Conservation (phyloP, 208 protist species). For the Crithidia acanthocephali region DNA sequence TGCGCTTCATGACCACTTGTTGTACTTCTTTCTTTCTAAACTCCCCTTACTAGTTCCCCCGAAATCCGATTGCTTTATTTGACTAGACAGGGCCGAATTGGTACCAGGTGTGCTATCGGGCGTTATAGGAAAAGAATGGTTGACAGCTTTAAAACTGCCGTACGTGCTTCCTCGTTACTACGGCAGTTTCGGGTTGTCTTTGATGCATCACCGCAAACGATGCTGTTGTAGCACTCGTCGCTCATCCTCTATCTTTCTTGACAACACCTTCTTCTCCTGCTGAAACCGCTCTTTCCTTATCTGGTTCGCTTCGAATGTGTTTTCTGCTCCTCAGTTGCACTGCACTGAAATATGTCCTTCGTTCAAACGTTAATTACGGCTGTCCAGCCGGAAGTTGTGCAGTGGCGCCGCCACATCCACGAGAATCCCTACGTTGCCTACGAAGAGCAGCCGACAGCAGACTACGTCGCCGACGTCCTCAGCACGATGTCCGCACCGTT, state of each 20-base stretch:
- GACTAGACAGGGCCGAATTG: too few species aligned
- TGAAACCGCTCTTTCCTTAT: too few species aligned
- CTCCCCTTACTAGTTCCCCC: neutral
- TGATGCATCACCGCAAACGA: neutral
- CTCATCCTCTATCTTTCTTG: constrained; percentile 11
- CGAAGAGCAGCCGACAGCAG: constrained; percentile 72
- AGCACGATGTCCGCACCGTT: constrained; percentile 51
- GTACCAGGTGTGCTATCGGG: too few species aligned
- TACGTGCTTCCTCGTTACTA: too few species aligned
- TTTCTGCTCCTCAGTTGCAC: neutral
- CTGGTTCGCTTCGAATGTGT: too few species aligned
- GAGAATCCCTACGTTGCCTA: constrained; percentile 59
- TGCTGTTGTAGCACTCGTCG: constrained; percentile 1
- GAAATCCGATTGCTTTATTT: too few species aligned
- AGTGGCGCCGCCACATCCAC: constrained; percentile 84
- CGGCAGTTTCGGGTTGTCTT: too few species aligned
- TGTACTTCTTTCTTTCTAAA: constrained; percentile 6
- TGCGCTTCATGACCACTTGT: constrained; percentile 11
- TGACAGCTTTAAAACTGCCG: too few species aligned
- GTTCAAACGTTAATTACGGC: constrained; percentile 20
- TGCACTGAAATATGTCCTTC: neutral
- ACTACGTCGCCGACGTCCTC: constrained; percentile 68
- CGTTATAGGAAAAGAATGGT: too few species aligned
- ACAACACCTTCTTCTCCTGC: neutral
- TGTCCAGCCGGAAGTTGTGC: constrained; percentile 45